Conservation (phyloP, 352 stramenopile genomes). For the Phytophthora idaei region DNA sequence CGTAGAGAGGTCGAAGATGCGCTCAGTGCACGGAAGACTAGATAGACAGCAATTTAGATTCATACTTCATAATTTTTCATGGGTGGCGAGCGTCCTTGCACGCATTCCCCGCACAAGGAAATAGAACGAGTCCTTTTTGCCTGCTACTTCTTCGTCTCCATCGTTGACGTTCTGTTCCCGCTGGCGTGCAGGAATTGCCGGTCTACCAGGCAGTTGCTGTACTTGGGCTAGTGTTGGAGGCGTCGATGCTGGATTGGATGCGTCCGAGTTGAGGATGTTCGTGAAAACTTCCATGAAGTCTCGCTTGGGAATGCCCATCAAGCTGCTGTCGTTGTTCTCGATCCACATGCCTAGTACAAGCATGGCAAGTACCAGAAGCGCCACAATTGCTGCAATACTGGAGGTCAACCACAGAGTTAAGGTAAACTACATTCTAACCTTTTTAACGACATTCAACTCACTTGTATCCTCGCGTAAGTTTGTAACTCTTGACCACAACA, state of each 20-base stretch:
- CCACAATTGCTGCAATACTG: constrained; percentile 52
- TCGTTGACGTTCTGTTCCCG: constrained; percentile 5
- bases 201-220: constrained; percentile 13
- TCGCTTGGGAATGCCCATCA: constrained; percentile 62
- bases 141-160: constrained; percentile 33
- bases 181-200: constrained; percentile 1
- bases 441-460: constrained; percentile 19
- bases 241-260: constrained; percentile 13
- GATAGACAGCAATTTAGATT: neutral
- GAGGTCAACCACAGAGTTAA: neutral
- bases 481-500: constrained; percentile 50
- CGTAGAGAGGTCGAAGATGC: constrained; percentile 60
- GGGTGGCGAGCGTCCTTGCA: constrained; percentile 23
- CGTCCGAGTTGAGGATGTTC: constrained; percentile 65
- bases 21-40: constrained; percentile 33
- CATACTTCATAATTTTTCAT: constrained; percentile 7
- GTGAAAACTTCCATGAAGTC: constrained; percentile 70
- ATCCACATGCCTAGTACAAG: constrained; percentile 66
- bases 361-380: constrained; percentile 54
- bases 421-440: neutral
- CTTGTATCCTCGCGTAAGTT: constrained; percentile 53
- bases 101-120: constrained; percentile 71
- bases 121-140: constrained; percentile 84
- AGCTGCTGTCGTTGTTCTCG: constrained; percentile 77
- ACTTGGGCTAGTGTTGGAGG: constrained; percentile 15